Base-by-base conservation (phyloP, 192 early-diverging fungal genomes). In the Entomortierella chlamydospora region DNA sequence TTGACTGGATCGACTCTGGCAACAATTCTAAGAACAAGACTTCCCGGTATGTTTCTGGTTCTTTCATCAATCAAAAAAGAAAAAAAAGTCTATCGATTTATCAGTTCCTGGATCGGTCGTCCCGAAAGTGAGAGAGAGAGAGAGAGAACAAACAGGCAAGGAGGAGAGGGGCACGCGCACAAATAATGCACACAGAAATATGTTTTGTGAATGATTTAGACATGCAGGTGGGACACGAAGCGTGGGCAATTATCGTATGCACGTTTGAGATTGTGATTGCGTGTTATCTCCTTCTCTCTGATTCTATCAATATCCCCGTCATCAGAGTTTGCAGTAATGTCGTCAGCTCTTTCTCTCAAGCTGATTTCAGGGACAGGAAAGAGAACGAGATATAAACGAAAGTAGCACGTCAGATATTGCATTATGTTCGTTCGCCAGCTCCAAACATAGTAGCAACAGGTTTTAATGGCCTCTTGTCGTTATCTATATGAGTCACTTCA, bases 1-100 rank as follows among this genome's bases (percentile, higher is more conserved):
- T 70, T 57, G 76, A 68, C 47, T 79, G 76, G 76, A 79, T 79
- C 57, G 76, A 79, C 8, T 45, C 64, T 17, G 64, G 64, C 31
- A 50, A 22, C 26, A 60, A 41, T 37, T 25, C 41, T 6, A 70
- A 64, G 62, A 59, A 31, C 62, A 70, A 49, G 56, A 61, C 55
- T 7, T 66, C 62, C 43, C 61, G 76, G 76, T 79, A 79, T 56
- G 57, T 41, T 37, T 57, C 20, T 28, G 1, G 9, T 60, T 11
- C 37, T 33, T 20, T 62, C 43, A 50, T 54, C 28, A 25, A 54
- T 54, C 52, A 57, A 18, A 12, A 2, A 29, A 9, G 10, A 6
- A 25, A 23, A 12, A 6, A 10, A 25, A 29, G 9, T 57, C 18
- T 9, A 42, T 61, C 60, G 23, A 18, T 26, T 22, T 15, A 42